Conservation (phyloP, 2,329 filamentous ascomycete species). For the Pseudogymnoascus verrucosus region DNA sequence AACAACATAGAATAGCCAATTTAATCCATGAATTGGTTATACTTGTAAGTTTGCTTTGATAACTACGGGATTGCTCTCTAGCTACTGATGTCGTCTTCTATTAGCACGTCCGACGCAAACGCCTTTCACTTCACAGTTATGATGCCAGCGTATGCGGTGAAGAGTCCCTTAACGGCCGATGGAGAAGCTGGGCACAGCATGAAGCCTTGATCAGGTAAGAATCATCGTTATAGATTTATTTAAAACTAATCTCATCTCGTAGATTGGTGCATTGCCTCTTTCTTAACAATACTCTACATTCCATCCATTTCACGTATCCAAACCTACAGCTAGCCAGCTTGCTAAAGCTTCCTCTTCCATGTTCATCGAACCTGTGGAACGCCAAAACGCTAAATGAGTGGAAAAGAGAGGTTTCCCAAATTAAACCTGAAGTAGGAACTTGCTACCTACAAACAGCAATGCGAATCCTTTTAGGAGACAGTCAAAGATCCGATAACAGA, state of each 20-base stretch:
- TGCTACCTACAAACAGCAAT: conserved; percentile 11
- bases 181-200: neutral
- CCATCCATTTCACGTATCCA: neutral
- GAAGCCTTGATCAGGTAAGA: neutral
- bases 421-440: conserved; percentile 17
- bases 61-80: neutral
- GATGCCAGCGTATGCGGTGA: neutral
- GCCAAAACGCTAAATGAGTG: neutral
- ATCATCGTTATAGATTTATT: neutral
- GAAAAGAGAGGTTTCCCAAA: conserved; percentile 9
- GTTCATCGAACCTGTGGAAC: neutral
- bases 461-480: neutral
- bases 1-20: neutral
- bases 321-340: neutral
- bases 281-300: neutral
- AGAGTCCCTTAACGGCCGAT: neutral
- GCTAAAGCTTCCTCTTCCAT: neutral
- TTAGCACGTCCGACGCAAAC: neutral
- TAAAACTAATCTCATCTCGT: neutral
- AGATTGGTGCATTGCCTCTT: neutral
- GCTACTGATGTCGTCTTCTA: neutral
- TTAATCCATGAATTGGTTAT: neutral
- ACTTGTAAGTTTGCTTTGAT: neutral
- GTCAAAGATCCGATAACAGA: neutral
- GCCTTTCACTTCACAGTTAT: neutral